phyloP scores from a whole-genome alignment of 331 rosid genomes.

The Malus hybrid region DNA sequence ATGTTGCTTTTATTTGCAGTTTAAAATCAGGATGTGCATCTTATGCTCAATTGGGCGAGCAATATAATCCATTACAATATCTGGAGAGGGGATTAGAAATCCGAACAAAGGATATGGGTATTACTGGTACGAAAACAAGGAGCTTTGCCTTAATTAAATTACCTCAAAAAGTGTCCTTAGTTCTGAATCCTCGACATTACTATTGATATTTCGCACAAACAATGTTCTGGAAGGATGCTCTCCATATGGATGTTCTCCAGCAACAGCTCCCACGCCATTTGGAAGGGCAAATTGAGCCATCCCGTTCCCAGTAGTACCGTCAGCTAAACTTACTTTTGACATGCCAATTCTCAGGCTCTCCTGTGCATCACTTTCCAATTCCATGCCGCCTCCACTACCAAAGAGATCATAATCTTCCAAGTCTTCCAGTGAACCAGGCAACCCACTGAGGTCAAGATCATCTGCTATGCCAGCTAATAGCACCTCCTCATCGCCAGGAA shows the following conservation, averaged over 20 bases:
- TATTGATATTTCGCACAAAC: conserved; percentile 87
- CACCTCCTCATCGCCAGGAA: conserved; percentile 75
- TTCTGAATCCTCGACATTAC: conserved; percentile 90
- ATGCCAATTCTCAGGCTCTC: conserved; percentile 45
- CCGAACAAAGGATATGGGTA: not conserved
- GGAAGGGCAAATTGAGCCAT: conserved; percentile 44
- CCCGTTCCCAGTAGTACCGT: conserved; percentile 44
- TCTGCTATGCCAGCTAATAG: conserved; percentile 69
- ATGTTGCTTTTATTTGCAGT: not conserved
- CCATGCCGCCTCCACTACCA: conserved; percentile 90
- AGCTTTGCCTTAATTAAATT: conserved; percentile 12
- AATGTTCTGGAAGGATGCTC: conserved; percentile 95
- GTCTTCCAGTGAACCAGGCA: conserved; percentile 79
- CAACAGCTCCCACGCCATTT: conserved; percentile 72
- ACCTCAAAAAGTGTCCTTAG: conserved; percentile 78
- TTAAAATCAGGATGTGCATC: not conserved
- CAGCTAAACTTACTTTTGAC: conserved; percentile 56
- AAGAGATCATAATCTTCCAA: conserved; percentile 83
- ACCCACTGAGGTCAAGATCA: conserved; percentile 74
- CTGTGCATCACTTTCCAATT: conserved; percentile 61
- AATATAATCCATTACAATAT: not conserved
- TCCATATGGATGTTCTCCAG: conserved; percentile 93
- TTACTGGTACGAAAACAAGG: not conserved
- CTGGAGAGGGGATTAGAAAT: not conserved
- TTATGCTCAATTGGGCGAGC: not conserved